Evolutionary conservation across 371 early-diverging fungal genomes (phyloP).

Genomic region (Rhizopus delemar): DNA sequence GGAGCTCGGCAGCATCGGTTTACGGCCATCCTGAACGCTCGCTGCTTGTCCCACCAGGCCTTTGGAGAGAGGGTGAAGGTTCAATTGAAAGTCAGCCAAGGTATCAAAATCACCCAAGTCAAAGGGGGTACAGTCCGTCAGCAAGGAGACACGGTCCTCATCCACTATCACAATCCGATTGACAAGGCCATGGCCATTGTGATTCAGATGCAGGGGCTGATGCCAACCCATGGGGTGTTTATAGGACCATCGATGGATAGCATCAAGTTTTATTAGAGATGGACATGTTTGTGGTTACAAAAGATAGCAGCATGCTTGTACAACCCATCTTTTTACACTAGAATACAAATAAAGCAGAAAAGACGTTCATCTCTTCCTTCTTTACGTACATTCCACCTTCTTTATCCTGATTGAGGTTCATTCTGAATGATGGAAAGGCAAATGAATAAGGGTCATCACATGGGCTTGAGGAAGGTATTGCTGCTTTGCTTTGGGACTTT

Average conservation of each 20-base stretch:
- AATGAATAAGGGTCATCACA: no score
- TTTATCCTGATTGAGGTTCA: no score
- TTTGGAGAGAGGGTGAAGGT: constrained; percentile 24
- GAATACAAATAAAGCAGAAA: no score
- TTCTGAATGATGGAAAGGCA: no score
- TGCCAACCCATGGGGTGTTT: constrained; percentile 24
- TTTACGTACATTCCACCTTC: no score
- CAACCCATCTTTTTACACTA: no score
- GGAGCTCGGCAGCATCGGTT: constrained; percentile 7
- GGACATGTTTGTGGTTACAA: no score
- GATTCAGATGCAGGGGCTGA: constrained; percentile 25
- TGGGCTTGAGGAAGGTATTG: no score
- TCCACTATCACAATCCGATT: constrained; percentile 24
- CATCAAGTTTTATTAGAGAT: constrained; percentile 7
- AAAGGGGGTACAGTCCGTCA: constrained; percentile 32
- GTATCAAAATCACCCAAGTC: constrained; percentile 24
- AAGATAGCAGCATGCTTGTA: no score
- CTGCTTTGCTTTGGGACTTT: no score
- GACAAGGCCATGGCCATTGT: constrained; percentile 30
- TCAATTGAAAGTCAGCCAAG: constrained; percentile 29
- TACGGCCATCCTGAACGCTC: constrained; percentile 34
- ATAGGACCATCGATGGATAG: constrained; percentile 21
- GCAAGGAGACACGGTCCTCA: constrained; percentile 22
- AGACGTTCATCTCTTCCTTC: no score
- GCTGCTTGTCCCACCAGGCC: constrained; percentile 19